Evolutionary conservation across 371 early-diverging fungal genomes (phyloP).

Genomic region (Capillidium heterosporum): DNA sequence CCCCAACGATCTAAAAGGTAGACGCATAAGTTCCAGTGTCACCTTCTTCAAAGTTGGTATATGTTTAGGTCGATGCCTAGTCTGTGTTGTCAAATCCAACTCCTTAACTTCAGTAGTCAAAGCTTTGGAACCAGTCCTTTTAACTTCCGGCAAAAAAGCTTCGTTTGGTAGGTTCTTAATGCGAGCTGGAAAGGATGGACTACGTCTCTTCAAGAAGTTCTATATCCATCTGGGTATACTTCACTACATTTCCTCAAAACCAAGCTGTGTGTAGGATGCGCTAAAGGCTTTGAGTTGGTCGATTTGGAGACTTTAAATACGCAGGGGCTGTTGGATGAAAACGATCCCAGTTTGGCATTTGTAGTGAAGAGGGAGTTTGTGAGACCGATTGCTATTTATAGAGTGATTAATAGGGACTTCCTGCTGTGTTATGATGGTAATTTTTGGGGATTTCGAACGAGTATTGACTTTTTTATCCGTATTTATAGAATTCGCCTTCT

Average conservation of each 20-base stretch:
- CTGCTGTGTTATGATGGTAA: constrained; percentile 74
- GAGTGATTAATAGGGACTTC: constrained; percentile 51
- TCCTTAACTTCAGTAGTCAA: constrained; percentile 50
- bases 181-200: constrained; percentile 24
- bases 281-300: constrained; percentile 81
- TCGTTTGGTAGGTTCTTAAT: constrained; percentile 21
- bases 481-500: constrained; percentile 60
- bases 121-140: constrained; percentile 42
- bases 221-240: constrained; percentile 67
- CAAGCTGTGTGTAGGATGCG: constrained; percentile 69
- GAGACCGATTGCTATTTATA: constrained; percentile 67
- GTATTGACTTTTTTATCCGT: not conserved
- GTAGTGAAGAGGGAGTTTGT: constrained; percentile 49
- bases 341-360: constrained; percentile 62
- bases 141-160: constrained; percentile 28
- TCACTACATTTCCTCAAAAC: constrained; percentile 64
- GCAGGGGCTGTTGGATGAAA: constrained; percentile 55
- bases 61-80: constrained; percentile 42
- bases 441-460: not conserved
- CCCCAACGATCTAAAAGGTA: constrained; percentile 20
- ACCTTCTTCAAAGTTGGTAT: constrained; percentile 70
- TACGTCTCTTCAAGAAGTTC: constrained; percentile 60
- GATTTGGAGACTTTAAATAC: constrained; percentile 65
- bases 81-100: constrained; percentile 51
- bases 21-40: constrained; percentile 57